These are phyloP conservation scores for Paecilomyces niveus DNA, from an alignment of 2,329 filamentous ascomycete genomes.

Conservation along the genomic window DNA sequence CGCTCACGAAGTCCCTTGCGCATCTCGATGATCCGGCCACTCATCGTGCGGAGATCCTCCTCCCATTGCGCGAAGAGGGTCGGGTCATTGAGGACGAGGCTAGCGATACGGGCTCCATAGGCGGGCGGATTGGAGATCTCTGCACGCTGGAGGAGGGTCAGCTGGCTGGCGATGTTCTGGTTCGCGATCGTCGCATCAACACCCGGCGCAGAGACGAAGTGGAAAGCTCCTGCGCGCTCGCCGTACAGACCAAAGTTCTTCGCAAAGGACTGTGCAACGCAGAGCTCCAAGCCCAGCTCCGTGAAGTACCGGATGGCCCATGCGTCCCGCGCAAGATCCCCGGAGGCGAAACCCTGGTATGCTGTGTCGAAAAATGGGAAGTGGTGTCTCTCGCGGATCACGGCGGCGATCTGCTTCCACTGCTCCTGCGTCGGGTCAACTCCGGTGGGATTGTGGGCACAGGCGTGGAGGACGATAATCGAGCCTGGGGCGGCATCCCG, in stretches of 20 bases:
- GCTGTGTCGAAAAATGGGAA: conserved; percentile 99
- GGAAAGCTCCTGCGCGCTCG: conserved; percentile 92
- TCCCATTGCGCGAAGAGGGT: conserved; percentile 86
- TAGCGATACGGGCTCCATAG: conserved; percentile 86
- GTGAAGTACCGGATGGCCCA: conserved; percentile 93
- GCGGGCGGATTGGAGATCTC: conserved; percentile 97
- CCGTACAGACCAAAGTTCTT: conserved; percentile 81
- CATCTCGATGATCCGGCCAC: conserved; percentile 91
- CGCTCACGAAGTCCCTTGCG: conserved; percentile 67
- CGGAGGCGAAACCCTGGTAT: conserved; percentile 96
- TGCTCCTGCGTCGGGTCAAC: conserved; percentile 91
- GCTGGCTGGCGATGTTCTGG: conserved; percentile 69
- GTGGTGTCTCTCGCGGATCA: conserved; percentile 71
- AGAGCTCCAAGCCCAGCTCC: conserved; percentile 73
- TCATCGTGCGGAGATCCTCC: conserved; percentile 86
- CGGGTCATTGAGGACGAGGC: conserved; percentile 73
- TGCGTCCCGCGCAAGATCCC: conserved; percentile 75
- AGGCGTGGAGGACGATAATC: conserved; percentile 87
- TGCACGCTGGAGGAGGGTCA: conserved; percentile 88
- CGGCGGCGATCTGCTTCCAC: conserved; percentile 79
- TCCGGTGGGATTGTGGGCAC: conserved; percentile 96
- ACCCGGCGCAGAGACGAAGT: conserved; percentile 72
- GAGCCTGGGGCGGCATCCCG: conserved; percentile 66
- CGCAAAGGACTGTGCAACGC: conserved; percentile 54
- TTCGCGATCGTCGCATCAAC: conserved; percentile 57